Percentiles rank a stretch among this genome's conserved stretches.
phyloP scores from a whole-genome alignment of 306 rosid genomes.

The Gastrolobium villosum region DNA sequence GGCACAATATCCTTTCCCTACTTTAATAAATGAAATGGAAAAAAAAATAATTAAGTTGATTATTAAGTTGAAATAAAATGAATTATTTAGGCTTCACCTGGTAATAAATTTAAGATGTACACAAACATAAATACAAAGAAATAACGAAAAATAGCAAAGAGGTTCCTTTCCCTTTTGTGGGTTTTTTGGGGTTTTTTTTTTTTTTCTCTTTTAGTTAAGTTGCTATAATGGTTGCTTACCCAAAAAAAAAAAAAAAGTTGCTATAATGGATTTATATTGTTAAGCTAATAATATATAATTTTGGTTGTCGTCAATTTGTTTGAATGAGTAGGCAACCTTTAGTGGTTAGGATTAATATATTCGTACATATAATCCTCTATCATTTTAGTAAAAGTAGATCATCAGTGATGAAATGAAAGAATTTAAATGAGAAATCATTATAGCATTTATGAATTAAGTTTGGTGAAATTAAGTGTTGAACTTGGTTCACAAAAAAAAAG shows the following conservation, averaged over 20 bases:
- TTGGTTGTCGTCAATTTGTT: background rate
- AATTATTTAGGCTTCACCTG: too few relatives aligned
- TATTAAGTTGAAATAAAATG: too few relatives aligned
- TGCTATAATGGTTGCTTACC: background rate
- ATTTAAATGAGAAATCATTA: background rate
- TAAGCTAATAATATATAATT: too few relatives aligned
- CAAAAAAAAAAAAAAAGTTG: too few relatives aligned
- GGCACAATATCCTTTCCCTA: too few relatives aligned
- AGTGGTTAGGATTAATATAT: background rate
- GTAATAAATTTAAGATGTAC: background rate
- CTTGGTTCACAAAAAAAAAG: background rate
- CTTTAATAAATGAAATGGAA: too few relatives aligned
- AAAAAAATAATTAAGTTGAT: too few relatives aligned
- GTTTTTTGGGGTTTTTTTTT: background rate
- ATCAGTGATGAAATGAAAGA: background rate
- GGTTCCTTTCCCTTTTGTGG: background rate
- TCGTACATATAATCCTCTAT: background rate
- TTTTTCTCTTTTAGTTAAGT: background rate
- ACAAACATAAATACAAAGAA: background rate
- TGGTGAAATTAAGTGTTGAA: background rate
- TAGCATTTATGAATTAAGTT: background rate
- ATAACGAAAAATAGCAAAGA: background rate
- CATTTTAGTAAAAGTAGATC: constrained; percentile 3
- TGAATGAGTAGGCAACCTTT: background rate
- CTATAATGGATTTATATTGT: background rate